Conservation (phyloP, 139 green algal genomes). For the Mesotaenium endlicherianum region DNA sequence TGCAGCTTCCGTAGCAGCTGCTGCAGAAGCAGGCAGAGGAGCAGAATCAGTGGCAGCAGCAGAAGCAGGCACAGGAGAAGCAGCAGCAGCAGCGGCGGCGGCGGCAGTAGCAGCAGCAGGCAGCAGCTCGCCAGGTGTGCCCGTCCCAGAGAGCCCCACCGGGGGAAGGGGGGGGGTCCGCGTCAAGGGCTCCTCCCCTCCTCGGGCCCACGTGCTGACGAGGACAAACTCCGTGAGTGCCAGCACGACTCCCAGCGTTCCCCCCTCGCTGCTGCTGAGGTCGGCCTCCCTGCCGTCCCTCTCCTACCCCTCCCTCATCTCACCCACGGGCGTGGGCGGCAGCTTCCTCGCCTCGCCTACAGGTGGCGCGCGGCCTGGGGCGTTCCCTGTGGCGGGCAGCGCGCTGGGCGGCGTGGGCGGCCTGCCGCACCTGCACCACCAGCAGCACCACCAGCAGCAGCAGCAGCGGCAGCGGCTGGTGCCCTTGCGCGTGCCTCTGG, state of each 20-base stretch:
- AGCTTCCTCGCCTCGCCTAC: no score
- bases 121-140: not conserved
- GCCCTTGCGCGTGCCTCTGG: not conserved
- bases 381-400: no score
- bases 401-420: no score
- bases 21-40: not conserved
- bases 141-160: not conserved
- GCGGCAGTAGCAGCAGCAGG: not conserved
- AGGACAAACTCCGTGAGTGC: not conserved
- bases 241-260: not conserved
- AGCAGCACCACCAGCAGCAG: not conserved
- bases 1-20: not conserved
- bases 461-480: not conserved
- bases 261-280: not conserved
- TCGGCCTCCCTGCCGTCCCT: no score
- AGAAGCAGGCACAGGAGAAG: not conserved
- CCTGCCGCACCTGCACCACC: not conserved
- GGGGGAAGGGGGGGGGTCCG: no score
- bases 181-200: not conserved
- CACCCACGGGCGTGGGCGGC: no score
- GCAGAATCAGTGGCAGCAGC: not conserved
- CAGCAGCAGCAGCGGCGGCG: not conserved
- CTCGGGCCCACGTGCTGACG: not conserved
- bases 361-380: no score
- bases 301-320: no score